Evolutionary conservation across 352 stramenopile genomes (phyloP).

Genomic region (Phytophthora brassicae): DNA sequence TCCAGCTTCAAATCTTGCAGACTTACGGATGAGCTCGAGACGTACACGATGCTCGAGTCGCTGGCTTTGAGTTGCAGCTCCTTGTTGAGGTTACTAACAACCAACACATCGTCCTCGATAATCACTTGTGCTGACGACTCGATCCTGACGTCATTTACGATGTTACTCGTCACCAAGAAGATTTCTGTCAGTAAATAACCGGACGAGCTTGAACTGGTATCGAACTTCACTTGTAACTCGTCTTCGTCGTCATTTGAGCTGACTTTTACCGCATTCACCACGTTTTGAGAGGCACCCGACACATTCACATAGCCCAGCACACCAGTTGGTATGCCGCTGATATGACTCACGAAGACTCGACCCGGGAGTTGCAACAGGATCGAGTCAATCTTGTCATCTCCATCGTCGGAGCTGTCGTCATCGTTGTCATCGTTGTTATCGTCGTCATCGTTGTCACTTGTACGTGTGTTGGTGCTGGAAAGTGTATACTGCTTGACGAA

Average conservation of each 20-base stretch:
- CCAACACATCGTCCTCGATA: slow-evolving; percentile 26
- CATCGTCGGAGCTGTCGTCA: slow-evolving; percentile 25
- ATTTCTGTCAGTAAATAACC: slow-evolving; percentile 34
- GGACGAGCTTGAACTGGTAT: slow-evolving; percentile 2
- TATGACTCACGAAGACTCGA: slow-evolving; percentile 33
- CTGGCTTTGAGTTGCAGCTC: slow-evolving; percentile 27
- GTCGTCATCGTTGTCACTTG: slow-evolving; percentile 12
- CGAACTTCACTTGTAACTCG: slow-evolving; percentile 25
- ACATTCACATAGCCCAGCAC: slow-evolving; percentile 38
- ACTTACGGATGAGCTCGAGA: slow-evolving; percentile 21
- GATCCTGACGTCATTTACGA: slow-evolving; percentile 25
- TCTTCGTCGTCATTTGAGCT: slow-evolving; percentile 23
- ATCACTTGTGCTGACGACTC: slow-evolving; percentile 21
- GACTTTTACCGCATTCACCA: slow-evolving; percentile 27
- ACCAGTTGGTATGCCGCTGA: slow-evolving; percentile 12
- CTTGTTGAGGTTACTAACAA: slow-evolving; percentile 22
- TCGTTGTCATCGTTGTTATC: slow-evolving; percentile 18
- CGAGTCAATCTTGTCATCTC: slow-evolving; percentile 25
- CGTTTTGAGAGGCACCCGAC: slow-evolving; percentile 16
- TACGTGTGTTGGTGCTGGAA: slow-evolving; percentile 11
- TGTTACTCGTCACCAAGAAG: slow-evolving; percentile 24
- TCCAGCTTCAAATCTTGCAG: slow-evolving; percentile 31
- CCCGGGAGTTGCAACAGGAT: slow-evolving; percentile 29
- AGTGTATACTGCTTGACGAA: slow-evolving; percentile 38
- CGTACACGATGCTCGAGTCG: slow-evolving; percentile 26